Evolutionary conservation across 1,284 basidiomycete genomes (phyloP).

Genomic region (Volvariella volvacea): DNA sequence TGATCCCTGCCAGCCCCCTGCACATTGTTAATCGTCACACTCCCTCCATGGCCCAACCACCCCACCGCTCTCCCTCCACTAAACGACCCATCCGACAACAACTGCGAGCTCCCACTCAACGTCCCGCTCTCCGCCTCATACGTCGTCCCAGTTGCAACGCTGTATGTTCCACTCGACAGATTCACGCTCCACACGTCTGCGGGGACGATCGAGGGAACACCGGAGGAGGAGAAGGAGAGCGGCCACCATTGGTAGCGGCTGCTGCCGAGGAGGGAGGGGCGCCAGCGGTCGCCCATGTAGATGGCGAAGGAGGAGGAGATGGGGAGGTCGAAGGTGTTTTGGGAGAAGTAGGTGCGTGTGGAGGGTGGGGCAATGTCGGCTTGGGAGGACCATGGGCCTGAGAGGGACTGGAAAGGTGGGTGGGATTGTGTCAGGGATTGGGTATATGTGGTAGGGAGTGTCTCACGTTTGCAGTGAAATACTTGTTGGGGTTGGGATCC

Average conservation of each 20-base stretch:
- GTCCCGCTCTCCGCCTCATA: conserved; percentile 54
- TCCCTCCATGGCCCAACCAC: conserved; percentile 52
- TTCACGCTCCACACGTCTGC: conserved; percentile 56
- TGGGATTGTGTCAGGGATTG: neutral
- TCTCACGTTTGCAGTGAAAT: conserved; percentile 42
- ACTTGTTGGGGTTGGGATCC: conserved; percentile 60
- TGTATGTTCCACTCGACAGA: conserved; percentile 43
- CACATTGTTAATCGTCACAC: conserved; percentile 49
- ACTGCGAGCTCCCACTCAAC: conserved; percentile 40
- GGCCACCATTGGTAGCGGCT: conserved; percentile 61
- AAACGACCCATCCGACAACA: conserved; percentile 42
- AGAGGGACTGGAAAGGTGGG: conserved; percentile 34
- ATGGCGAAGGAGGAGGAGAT: conserved; percentile 42
- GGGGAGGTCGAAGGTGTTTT: conserved; percentile 51
- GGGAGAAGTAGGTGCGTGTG: conserved; percentile 54
- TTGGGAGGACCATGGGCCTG: conserved; percentile 51
- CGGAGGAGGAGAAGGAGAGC: conserved; percentile 41
- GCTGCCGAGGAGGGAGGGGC: conserved; percentile 45
- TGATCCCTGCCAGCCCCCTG: conserved; percentile 48
- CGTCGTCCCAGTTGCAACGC: conserved; percentile 40
- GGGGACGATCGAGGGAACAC: conserved; percentile 43
- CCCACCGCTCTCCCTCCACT: conserved; percentile 50
- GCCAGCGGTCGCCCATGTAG: conserved; percentile 65
- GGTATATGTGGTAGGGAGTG: neutral
- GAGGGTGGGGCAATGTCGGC: conserved; percentile 46